These are phyloP conservation scores for Penicillium corylophilum DNA, from an alignment of 2,329 filamentous ascomycete genomes.

Conservation along the genomic window DNA sequence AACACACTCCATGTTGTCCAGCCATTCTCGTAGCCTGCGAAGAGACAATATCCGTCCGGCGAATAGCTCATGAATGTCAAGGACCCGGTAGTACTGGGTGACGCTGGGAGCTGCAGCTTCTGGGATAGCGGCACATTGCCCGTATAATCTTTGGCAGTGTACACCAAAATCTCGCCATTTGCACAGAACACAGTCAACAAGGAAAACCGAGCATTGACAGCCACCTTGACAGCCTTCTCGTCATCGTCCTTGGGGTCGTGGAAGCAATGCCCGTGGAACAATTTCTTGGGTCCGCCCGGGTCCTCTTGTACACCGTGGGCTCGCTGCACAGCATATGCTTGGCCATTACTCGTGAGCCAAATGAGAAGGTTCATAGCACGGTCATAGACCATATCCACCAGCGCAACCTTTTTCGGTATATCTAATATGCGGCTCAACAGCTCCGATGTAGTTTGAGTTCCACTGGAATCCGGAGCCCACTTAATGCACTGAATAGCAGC, in stretches of 20 bases:
- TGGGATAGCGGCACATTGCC: slow-evolving; percentile 91
- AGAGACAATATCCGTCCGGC: slow-evolving; percentile 92
- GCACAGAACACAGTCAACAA: slow-evolving; percentile 82
- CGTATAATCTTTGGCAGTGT: slow-evolving; percentile 86
- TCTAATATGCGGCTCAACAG: slow-evolving; percentile 83
- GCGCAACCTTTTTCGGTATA: slow-evolving; percentile 72
- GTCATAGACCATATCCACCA: slow-evolving; percentile 87
- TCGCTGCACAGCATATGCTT: slow-evolving; percentile 87
- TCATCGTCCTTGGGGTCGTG: slow-evolving; percentile 65
- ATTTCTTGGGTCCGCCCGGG: slow-evolving; percentile 55
- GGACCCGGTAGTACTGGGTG: slow-evolving; percentile 64
- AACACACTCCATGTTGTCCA: slow-evolving; percentile 99
- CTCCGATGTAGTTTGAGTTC: slow-evolving; percentile 86
- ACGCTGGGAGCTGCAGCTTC: slow-evolving; percentile 67
- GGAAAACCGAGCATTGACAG: slow-evolving; percentile 93
- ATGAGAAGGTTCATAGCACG: slow-evolving; percentile 93
- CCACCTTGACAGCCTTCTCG: slow-evolving; percentile 67
- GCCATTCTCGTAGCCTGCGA: slow-evolving; percentile 86
- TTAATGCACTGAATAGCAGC: slow-evolving; percentile 95
- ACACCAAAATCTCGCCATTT: slow-evolving; percentile 80
- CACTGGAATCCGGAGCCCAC: slow-evolving; percentile 81
- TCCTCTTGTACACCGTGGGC: slow-evolving; percentile 44
- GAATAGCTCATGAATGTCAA: slow-evolving; percentile 81
- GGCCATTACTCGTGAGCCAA: slow-evolving; percentile 87
- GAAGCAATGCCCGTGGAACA: slow-evolving; percentile 91